Percentiles rank a stretch among this genome's conserved stretches.
phyloP scores from a whole-genome alignment of 2,329 filamentous ascomycete genomes.

The Clarireedia sp. region DNA sequence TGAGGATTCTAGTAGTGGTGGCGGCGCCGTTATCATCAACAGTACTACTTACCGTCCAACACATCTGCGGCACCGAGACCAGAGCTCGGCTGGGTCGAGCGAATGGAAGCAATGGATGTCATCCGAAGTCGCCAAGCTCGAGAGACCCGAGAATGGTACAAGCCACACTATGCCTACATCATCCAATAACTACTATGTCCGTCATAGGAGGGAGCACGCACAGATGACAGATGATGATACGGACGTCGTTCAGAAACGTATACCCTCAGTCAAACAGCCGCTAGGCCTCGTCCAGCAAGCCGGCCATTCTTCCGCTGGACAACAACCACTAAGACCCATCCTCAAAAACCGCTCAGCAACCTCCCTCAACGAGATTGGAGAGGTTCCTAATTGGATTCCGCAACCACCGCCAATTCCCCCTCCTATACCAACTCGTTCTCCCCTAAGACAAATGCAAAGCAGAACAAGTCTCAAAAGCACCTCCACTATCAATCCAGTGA shows the following conservation, averaged over 20 bases:
- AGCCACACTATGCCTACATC: constrained; percentile 22
- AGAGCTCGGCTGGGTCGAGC: constrained; percentile 39
- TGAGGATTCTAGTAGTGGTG: constrained; percentile 14
- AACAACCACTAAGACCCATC: constrained; percentile 21
- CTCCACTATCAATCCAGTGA: constrained; percentile 9
- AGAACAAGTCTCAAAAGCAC: constrained; percentile 17
- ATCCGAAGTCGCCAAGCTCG: constrained; percentile 42
- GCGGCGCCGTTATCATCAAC: constrained; percentile 32
- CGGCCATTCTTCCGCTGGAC: neutral
- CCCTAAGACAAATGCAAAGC: constrained; percentile 17
- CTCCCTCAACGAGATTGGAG: constrained; percentile 17
- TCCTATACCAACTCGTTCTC: constrained; percentile 16
- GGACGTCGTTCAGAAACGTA: constrained; percentile 11
- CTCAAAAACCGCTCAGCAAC: constrained; percentile 23
- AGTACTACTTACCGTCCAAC: constrained; percentile 26
- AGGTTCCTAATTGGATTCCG: neutral
- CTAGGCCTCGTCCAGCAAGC: constrained; percentile 20
- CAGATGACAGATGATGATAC: constrained; percentile 39
- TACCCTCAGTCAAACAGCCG: constrained; percentile 17
- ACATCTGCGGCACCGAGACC: constrained; percentile 29
- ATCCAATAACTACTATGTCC: constrained; percentile 24
- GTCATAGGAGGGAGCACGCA: constrained; percentile 43
- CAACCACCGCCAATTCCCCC: constrained; percentile 15
- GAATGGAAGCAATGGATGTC: constrained; percentile 51
- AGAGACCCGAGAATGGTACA: constrained; percentile 27